Evolutionary conservation across 345 rosid species (phyloP).

Genomic region (Dipteronia dyeriana): DNA sequence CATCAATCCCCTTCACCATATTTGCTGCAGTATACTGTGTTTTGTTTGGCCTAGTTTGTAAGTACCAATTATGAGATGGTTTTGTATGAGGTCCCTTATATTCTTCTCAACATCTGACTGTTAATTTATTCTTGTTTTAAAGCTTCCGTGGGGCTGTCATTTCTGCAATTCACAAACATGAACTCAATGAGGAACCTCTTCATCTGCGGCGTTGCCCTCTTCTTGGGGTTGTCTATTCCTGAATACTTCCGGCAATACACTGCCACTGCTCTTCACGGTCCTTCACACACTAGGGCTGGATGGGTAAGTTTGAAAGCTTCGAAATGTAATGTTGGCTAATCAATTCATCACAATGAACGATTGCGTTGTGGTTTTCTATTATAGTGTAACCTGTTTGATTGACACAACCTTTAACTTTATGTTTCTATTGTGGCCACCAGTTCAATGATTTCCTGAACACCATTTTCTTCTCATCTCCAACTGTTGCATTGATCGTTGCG

Average conservation of each 20-base stretch:
- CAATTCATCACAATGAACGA: too few species aligned
- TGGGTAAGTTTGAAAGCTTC: conserved; percentile 53
- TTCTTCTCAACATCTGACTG: neutral
- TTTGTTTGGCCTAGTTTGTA: conserved; percentile 90
- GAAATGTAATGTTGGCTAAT: too few species aligned
- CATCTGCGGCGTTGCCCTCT: conserved; percentile 79
- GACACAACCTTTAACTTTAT: neutral
- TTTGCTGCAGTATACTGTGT: conserved; percentile 92
- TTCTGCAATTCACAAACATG: conserved; percentile 98
- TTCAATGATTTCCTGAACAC: conserved; percentile 97
- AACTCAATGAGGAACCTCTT: conserved; percentile 97
- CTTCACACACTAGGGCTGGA: conserved; percentile 82
- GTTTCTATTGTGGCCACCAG: conserved; percentile 34
- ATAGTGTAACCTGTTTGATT: too few species aligned
- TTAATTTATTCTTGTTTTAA: conserved; percentile 29
- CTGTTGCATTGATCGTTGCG: conserved; percentile 73
- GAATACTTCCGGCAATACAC: conserved; percentile 87
- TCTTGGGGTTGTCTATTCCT: conserved; percentile 85
- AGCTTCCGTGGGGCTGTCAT: conserved; percentile 95
- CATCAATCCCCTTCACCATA: conserved; percentile 94
- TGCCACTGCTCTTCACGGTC: conserved; percentile 82
- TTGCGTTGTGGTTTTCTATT: too few species aligned
- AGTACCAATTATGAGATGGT: conserved; percentile 15
- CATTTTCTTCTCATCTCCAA: conserved; percentile 87
- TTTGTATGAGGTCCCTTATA: neutral